Evolutionary conservation across 768 basidiomycete genomes (phyloP), one percentile per base, ranked within the genome.

Genomic region (Candolleomyces efflorescens): DNA sequence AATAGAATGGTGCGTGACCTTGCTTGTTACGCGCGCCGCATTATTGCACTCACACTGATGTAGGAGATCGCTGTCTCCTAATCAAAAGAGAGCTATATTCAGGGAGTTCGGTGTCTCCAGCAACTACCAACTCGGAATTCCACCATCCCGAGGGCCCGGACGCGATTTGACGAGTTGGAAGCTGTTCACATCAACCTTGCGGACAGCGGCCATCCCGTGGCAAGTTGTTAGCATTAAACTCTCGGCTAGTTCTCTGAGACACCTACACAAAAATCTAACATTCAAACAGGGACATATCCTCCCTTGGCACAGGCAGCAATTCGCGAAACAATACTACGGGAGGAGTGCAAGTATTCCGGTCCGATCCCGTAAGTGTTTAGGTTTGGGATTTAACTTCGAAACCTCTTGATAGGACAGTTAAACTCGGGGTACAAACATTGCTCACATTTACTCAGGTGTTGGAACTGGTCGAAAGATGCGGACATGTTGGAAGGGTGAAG

Each of bases 91-190:
- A 5, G 65, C 0, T 75, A 74, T 53, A 71, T 73, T 36, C 23
- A 61, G 9, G 74, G 71, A 0, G 68, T 72, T 3, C 64, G 65
- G 47, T 77, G 75, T 45, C 59, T 75, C 1, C 74, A 75, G 53
- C 54, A 62, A 0, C 63, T 61, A 2, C 73, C 71, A 1, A 65
- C 71, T 7, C 59, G 48, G 3, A 63, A 67, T n/a, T 54, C 64
- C 5, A 43, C 55, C 10, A 56, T 67, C 27, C 48, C 47, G 2
- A 64, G 61, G 1, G 67, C 68, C 10, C 64, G 64, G 41, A 71
- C 72, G 12, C 71, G 74, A 11, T 76, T 69, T 59, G 76, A 78
- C 55, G 75, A 77, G 50, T 73, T 78, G 47, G 71, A 73, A 56
- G 73, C 70, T 0, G 43, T 67, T 15, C 77, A 77, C 52, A 69